Conservation (phyloP, 371 early-diverging fungal species). For the Mortierella sp. region DNA sequence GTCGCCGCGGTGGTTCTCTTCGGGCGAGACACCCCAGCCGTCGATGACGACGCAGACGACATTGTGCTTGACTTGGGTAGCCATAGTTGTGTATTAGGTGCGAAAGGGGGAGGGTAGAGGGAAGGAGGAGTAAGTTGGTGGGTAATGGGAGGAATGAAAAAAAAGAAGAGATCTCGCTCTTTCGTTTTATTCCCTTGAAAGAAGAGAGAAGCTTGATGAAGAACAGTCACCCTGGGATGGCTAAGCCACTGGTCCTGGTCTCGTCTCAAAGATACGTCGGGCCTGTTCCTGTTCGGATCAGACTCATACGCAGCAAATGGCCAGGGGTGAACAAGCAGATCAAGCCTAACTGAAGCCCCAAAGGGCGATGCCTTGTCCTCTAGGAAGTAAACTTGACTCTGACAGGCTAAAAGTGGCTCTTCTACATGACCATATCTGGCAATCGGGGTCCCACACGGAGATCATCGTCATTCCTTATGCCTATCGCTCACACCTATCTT, state of each 20-base stretch:
- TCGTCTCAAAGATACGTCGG: neutral
- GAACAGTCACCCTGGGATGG: neutral
- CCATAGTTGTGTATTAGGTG: neutral
- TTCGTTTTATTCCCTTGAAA: no score
- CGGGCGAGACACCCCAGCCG: constrained; percentile 95
- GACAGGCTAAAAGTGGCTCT: neutral
- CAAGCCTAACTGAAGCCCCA: neutral
- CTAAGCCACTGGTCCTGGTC: constrained; percentile 4
- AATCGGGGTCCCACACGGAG: neutral
- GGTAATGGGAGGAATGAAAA: neutral
- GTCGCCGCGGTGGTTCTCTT: constrained; percentile 83
- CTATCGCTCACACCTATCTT: neutral
- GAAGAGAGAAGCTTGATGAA: no score
- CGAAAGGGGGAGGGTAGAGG: neutral
- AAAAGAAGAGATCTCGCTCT: neutral
- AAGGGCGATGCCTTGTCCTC: neutral
- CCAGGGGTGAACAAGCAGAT: neutral
- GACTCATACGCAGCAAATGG: neutral
- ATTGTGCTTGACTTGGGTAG: constrained; percentile 62
- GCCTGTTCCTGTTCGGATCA: neutral
- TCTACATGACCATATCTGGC: neutral
- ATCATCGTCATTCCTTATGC: neutral
- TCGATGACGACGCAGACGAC: constrained; percentile 90
- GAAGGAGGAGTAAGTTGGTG: no score
- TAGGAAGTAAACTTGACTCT: neutral